These are phyloP conservation scores for Botrytis paeoniae DNA, from an alignment of 2,329 filamentous ascomycete species.

Conservation along the genomic window DNA sequence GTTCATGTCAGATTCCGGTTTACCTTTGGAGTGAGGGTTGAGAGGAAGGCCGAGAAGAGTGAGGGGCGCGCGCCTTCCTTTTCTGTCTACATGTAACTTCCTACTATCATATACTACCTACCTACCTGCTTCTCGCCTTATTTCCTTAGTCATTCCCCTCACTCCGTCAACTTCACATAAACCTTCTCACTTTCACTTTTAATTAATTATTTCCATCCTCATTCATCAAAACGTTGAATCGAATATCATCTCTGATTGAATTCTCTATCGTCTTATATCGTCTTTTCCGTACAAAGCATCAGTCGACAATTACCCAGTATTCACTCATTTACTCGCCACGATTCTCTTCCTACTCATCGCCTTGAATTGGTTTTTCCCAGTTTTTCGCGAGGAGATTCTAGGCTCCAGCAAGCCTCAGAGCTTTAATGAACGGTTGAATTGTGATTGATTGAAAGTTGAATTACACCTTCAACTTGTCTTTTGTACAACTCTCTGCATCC, in stretches of 20 bases:
- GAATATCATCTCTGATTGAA: not conserved
- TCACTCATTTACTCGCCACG: not conserved
- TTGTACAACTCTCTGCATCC: not conserved
- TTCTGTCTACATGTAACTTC: not conserved
- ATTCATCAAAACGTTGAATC: not conserved
- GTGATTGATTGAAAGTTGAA: not conserved
- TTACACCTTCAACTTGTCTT: not conserved
- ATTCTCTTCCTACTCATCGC: not conserved
- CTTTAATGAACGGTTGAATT: not conserved
- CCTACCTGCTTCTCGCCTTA: not conserved
- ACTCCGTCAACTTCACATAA: no score
- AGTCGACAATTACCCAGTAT: not conserved
- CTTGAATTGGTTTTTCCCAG: not conserved
- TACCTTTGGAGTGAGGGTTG: not conserved
- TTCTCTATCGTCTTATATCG: not conserved
- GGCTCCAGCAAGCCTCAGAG: not conserved
- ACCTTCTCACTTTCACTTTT: not conserved
- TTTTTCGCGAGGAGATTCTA: not conserved
- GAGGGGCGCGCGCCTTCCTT: not conserved
- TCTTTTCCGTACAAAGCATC: not conserved
- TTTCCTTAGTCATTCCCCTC: constrained; percentile 1
- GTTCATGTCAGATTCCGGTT: not conserved
- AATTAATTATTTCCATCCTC: not conserved
- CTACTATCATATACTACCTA: not conserved
- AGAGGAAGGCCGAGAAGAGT: not conserved